Evolutionary conservation across 1,139 yeast species (phyloP), one percentile per base, ranked within the genome.

Genomic region (Hyphopichia buzzinii): DNA sequence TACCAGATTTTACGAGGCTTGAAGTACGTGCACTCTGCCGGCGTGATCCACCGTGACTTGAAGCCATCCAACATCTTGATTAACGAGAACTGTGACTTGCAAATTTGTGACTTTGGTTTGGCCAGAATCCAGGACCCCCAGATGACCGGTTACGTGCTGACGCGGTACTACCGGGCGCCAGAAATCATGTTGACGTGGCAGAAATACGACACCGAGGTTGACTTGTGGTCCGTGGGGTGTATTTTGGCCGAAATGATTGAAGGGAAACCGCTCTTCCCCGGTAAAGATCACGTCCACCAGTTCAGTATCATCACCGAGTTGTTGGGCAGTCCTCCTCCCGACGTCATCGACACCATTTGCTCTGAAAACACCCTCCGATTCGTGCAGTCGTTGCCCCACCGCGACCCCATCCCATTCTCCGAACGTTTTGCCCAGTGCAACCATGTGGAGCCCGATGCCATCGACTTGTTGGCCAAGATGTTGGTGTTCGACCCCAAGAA

Each of bases 131-230:
- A 92, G 68, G 97, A 92, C 64, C 96, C 97, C 10, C 97, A 92
- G 61, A 92, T 92, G 98, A 92, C 98, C 1, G 99, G 98, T 23
- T 92, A 92, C 60, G 98, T 92, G 13, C 84, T 95, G 14, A 92
- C 99, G 3, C 69, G 99, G 53, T 94, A 92, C 72, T 92, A 92
- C 62, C 77, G 99, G 48, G 99, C 98, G 0, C 99, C 98, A 2
- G 99, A 92, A 63, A 92, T 92, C 62, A 92, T 92, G 99, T 76
- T 92, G 49, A 90, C 97, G 17, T 92, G 99, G 99, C 99, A 92
- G 62, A 90, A 94, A 62, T 92, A 92, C 66, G 97, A 92, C 57
- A 84, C 89, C n/a, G 97, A 92, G 64, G 98, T 94, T 29, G 99
- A 92, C 61, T 85, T 92, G 52, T 92, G 99, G 99, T 85, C 96